These are phyloP conservation scores for Corallochytrium limacisporum DNA, from an alignment of 78 protist genomes.

Conservation along the genomic window DNA sequence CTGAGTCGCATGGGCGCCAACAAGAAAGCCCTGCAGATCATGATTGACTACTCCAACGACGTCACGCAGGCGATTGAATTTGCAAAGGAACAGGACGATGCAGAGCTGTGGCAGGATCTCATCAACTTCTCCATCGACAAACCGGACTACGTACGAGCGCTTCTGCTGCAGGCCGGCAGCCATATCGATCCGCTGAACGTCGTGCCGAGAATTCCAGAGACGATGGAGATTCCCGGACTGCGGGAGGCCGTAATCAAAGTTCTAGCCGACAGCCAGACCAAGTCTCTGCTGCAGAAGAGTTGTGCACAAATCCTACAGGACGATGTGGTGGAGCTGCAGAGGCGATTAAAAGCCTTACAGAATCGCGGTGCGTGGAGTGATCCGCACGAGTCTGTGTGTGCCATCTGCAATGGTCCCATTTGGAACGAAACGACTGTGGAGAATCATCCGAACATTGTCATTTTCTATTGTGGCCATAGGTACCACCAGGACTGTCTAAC, in stretches of 20 bases:
- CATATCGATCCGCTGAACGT: conserved; percentile 60
- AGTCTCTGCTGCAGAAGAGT: neutral
- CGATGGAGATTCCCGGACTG: conserved; percentile 44
- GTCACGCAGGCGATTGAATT: conserved; percentile 66
- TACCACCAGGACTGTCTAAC: neutral
- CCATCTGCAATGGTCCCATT: neutral
- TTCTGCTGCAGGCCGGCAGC: conserved; percentile 52
- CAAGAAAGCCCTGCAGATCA: conserved; percentile 58
- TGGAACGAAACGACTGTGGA: neutral
- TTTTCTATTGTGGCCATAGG: neutral
- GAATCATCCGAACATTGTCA: neutral
- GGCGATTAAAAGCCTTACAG: neutral
- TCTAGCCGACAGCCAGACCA: conserved; percentile 36
- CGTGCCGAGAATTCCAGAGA: conserved; percentile 37
- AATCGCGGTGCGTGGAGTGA: neutral
- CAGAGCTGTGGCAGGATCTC: conserved; percentile 71
- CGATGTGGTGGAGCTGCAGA: neutral
- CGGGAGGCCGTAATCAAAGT: conserved; percentile 54
- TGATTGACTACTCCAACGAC: conserved; percentile 46
- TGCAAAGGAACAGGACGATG: conserved; percentile 59
- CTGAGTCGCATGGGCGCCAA: conserved; percentile 61
- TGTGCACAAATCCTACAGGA: neutral
- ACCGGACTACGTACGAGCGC: conserved; percentile 29
- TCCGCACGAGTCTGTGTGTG: neutral
- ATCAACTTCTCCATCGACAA: conserved; percentile 49